Conservation (phyloP, 2,329 filamentous ascomycete species). For the Colletotrichum falcatum region DNA sequence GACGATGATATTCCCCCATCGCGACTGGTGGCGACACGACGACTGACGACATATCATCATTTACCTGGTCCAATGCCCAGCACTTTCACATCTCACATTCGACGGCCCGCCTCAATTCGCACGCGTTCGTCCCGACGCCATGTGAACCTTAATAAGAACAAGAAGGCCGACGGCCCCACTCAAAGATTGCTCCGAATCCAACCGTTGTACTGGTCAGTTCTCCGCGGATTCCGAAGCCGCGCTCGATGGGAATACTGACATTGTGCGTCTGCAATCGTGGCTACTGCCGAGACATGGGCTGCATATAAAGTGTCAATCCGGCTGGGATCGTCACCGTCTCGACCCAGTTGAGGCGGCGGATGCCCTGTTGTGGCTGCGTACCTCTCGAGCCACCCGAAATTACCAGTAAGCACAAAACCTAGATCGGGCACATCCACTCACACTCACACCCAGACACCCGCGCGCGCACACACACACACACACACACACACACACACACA, state of each 20-base stretch:
- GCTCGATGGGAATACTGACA: background rate
- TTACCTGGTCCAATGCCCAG: background rate
- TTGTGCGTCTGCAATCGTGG: background rate
- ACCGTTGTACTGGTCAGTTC: background rate
- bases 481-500: background rate
- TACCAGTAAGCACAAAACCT: conserved; percentile 29
- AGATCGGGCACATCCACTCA: conserved; percentile 26
- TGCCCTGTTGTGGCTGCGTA: conserved; percentile 9
- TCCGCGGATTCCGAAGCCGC: background rate
- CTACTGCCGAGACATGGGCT: background rate
- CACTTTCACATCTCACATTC: background rate
- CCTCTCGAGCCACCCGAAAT: conserved; percentile 8
- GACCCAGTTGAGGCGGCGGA: conserved; percentile 25
- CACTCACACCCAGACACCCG: too few species aligned
- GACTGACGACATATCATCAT: background rate
- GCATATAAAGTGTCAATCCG: conserved; percentile 7
- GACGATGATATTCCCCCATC: background rate
- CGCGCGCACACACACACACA: background rate
- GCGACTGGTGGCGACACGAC: background rate
- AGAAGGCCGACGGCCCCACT: background rate
- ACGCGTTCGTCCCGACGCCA: too few species aligned
- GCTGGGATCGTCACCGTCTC: conserved; percentile 16
- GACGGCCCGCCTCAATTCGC: background rate
- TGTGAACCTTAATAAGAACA: background rate
- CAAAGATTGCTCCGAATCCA: background rate